Percentiles rank a stretch among this genome's conserved stretches.
Conservation (phyloP, 1,284 basidiomycete species). For the Pascua sp. region DNA sequence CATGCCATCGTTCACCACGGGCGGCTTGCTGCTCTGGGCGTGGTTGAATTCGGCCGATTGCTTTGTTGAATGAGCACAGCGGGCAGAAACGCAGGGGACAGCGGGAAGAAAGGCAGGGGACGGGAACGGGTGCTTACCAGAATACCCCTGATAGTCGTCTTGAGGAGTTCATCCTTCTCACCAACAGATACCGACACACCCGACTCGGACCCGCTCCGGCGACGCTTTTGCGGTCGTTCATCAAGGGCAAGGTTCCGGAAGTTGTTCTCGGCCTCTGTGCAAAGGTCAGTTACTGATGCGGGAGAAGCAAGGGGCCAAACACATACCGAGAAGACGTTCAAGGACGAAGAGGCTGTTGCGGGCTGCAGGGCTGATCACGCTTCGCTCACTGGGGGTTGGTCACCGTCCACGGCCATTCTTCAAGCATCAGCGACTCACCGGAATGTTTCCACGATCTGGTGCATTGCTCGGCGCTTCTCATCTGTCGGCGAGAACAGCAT, state of each 20-base stretch:
- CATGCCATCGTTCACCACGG: neutral
- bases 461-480: slow-evolving; percentile 9
- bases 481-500: slow-evolving; percentile 14
- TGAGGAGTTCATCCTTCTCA: slow-evolving; percentile 5
- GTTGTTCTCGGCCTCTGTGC: slow-evolving; percentile 4
- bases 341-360: slow-evolving; percentile 19
- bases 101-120: neutral
- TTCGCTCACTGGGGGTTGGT: slow-evolving; percentile 3
- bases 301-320: neutral
- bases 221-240: slow-evolving; percentile 1
- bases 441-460: slow-evolving; percentile 13
- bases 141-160: slow-evolving; percentile 8
- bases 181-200: neutral
- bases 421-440: no score
- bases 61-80: neutral
- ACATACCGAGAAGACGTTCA: slow-evolving; percentile 12
- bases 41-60: neutral
- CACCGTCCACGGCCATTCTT: no score
- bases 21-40: neutral
- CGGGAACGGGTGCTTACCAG: neutral
- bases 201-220: neutral
- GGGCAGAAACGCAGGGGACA: no score
- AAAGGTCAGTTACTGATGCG: no score
- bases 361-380: slow-evolving; percentile 5
- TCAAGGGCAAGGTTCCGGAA: neutral